phyloP scores from a whole-genome alignment of 78 protist genomes.

The Dictyostelium firmibasis region DNA sequence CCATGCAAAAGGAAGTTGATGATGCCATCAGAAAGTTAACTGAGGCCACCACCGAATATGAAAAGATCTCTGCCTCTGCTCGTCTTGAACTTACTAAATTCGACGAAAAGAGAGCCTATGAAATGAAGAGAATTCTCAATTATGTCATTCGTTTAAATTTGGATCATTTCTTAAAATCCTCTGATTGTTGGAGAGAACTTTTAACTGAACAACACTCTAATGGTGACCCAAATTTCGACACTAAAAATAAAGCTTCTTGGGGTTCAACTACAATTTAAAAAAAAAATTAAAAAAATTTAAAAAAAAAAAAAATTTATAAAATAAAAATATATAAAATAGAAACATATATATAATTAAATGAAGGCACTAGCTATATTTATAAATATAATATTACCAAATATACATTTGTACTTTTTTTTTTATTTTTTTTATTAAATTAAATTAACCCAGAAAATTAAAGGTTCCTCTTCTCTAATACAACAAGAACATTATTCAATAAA shows the following conservation, averaged over 20 bases:
- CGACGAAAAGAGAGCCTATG: conserved; percentile 61
- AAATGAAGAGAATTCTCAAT: conserved; percentile 67
- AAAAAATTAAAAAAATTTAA: background rate
- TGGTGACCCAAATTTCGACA: conserved; percentile 32
- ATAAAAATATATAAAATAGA: background rate
- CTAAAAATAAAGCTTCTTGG: conserved; percentile 65
- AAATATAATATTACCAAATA: too few relatives aligned
- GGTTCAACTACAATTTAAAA: conserved; percentile 22
- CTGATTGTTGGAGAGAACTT: conserved; percentile 72
- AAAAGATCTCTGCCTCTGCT: conserved; percentile 48
- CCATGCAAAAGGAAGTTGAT: conserved; percentile 10
- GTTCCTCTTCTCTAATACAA: too few relatives aligned
- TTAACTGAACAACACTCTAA: conserved; percentile 62
- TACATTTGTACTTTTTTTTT: too few relatives aligned
- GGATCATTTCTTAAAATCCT: conserved; percentile 59
- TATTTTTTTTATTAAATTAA: too few relatives aligned
- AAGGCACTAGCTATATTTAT: too few relatives aligned
- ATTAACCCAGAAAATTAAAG: too few relatives aligned
- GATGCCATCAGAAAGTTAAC: conserved; percentile 26
- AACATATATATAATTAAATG: background rate
- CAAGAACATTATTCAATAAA: too few relatives aligned
- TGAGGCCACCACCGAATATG: conserved; percentile 43
- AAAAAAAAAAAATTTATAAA: too few relatives aligned
- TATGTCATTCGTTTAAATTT: conserved; percentile 69
- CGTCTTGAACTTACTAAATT: conserved; percentile 32